These are phyloP conservation scores for Microdochium trichocladiopsis DNA, from an alignment of 2,329 filamentous ascomycete species.

Conservation along the genomic window DNA sequence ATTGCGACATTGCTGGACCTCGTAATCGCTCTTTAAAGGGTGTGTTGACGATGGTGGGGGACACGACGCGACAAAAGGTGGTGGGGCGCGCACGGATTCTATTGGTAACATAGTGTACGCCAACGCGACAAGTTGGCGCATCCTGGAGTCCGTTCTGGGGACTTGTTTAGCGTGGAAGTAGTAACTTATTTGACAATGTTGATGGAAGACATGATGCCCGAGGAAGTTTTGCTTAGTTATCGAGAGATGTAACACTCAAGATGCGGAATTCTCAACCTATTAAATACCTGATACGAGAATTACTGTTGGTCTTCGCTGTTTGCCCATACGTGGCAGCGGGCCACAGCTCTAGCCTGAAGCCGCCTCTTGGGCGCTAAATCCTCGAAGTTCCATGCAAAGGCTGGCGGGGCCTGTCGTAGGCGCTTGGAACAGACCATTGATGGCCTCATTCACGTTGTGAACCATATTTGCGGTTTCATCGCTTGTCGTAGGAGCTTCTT, in stretches of 20 bases:
- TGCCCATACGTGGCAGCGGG: not conserved
- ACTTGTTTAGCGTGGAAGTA: not conserved
- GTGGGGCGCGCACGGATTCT: too few relatives aligned
- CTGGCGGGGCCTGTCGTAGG: not conserved
- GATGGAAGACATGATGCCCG: not conserved
- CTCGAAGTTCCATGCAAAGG: not conserved
- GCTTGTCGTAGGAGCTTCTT: not conserved
- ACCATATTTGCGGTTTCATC: not conserved
- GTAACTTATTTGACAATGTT: constrained; percentile 1
- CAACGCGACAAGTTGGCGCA: not conserved
- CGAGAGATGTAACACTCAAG: not conserved
- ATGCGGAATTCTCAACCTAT: not conserved
- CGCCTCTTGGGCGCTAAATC: not conserved
- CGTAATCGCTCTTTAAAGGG: too few relatives aligned
- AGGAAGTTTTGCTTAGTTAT: not conserved
- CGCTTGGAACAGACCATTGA: not conserved
- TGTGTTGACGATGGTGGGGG: too few relatives aligned
- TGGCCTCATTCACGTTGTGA: not conserved
- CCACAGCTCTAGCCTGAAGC: not conserved
- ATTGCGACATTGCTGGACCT: not conserved
- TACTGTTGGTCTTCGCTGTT: not conserved
- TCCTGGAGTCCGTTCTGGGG: not conserved
- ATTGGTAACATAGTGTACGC: too few relatives aligned
- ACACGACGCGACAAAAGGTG: too few relatives aligned
- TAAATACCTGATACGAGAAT: not conserved